Conservation (phyloP, 2,329 filamentous ascomycete species). For the Cladosporium oxysporum region DNA sequence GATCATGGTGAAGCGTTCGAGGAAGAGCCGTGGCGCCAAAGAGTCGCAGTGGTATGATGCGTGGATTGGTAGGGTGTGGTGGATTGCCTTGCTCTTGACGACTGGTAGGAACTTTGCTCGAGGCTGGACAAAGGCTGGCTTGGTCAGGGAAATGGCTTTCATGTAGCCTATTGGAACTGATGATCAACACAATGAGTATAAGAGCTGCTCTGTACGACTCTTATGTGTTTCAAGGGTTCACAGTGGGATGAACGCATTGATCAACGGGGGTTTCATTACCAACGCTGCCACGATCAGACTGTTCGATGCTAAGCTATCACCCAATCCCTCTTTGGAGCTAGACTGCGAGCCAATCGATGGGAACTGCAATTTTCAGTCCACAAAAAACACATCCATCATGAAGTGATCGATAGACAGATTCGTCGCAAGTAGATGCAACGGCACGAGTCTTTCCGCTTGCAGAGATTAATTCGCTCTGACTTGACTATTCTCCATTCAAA, state of each 20-base stretch:
- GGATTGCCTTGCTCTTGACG: conserved; percentile 42
- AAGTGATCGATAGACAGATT: not conserved
- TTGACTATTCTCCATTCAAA: not conserved
- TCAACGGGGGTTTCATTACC: too few relatives aligned
- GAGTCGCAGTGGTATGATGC: conserved; percentile 35
- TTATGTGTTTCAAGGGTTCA: not conserved
- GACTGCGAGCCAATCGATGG: not conserved
- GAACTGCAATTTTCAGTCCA: not conserved
- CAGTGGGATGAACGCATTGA: not conserved
- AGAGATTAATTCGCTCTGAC: too few relatives aligned
- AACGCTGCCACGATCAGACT: not conserved
- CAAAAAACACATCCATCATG: not conserved
- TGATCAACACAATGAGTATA: not conserved
- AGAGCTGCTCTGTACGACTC: not conserved
- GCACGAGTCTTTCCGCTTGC: too few relatives aligned
- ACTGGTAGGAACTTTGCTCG: conserved; percentile 38
- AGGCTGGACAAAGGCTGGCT: conserved; percentile 18
- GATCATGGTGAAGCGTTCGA: conserved; percentile 25
- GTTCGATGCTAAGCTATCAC: not conserved
- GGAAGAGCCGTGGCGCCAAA: conserved; percentile 25
- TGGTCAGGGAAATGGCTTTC: conserved; percentile 18
- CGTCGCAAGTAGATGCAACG: not conserved
- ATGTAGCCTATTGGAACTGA: not conserved
- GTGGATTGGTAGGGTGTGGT: conserved; percentile 44
- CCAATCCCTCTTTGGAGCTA: too few relatives aligned